A percentile compares a stretch with the other conserved stretches of the same genome.
Evolutionary conservation across 2,329 filamentous ascomycete genomes (phyloP).

Genomic region (Colletotrichum cereale): DNA sequence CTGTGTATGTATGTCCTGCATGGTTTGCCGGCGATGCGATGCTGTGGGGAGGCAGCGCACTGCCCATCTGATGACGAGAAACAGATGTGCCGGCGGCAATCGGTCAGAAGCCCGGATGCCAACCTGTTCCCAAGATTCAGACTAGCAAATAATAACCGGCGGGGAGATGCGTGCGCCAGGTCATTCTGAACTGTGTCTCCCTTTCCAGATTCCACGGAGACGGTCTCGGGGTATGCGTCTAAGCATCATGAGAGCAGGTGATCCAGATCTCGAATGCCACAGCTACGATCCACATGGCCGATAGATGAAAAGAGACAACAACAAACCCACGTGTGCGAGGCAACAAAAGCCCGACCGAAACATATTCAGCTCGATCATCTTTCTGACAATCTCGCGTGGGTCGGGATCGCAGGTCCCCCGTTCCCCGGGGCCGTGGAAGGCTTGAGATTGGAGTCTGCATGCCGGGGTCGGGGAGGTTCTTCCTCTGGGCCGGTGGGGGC

Average conservation of each 20-base stretch:
- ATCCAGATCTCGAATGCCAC: neutral
- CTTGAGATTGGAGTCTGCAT: neutral
- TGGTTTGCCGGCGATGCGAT: neutral
- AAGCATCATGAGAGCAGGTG: neutral
- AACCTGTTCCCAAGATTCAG: conserved; percentile 10
- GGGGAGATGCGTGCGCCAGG: neutral
- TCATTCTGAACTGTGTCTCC: neutral
- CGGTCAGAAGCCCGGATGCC: neutral
- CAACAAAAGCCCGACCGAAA: neutral
- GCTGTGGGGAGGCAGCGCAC: neutral
- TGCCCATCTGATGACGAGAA: neutral
- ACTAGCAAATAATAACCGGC: neutral
- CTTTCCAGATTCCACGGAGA: neutral
- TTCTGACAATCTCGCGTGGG: neutral
- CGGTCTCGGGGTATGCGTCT: neutral
- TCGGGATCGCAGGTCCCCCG: neutral
- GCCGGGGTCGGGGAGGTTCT: neutral
- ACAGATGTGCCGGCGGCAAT: neutral
- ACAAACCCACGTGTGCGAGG: neutral
- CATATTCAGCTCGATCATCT: neutral
- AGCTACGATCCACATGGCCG: neutral
- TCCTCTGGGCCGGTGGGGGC: neutral
- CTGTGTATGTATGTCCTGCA: neutral
- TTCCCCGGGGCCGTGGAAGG: neutral
- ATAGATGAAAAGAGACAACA: neutral